A percentile compares a stretch with the other conserved stretches of the same genome.
Evolutionary conservation across 2,329 filamentous ascomycete species (phyloP).

Genomic region (Pseudogymnoascus sp.): DNA sequence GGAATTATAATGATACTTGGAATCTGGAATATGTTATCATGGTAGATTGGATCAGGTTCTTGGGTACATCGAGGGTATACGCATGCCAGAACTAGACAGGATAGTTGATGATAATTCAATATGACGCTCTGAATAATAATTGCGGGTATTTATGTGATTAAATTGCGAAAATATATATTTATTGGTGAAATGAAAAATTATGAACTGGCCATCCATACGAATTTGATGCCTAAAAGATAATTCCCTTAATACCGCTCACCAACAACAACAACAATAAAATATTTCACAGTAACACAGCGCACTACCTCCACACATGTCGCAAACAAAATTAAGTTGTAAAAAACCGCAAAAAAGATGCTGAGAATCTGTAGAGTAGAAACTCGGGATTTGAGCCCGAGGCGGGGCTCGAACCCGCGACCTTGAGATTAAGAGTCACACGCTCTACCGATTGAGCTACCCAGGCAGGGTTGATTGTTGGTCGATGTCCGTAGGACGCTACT

Average conservation of each 20-base stretch:
- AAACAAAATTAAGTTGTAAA: not conserved
- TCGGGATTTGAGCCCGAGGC: constrained; percentile 7
- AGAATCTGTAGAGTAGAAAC: constrained; percentile 4
- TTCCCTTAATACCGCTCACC: not conserved
- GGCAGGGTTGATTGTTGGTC: constrained; percentile 7
- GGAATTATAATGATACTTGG: not conserved
- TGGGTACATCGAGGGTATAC: not conserved
- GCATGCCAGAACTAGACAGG: not conserved
- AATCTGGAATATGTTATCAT: not conserved
- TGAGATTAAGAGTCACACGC: constrained; percentile 54
- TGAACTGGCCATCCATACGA: too few relatives aligned
- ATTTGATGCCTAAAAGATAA: not conserved
- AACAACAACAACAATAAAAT: not conserved
- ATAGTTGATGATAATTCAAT: not conserved
- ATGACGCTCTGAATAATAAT: not conserved
- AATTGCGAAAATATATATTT: not conserved
- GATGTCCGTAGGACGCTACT: not conserved
- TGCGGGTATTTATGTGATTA: not conserved
- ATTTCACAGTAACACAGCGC: not conserved
- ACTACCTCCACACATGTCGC: not conserved
- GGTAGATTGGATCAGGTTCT: not conserved
- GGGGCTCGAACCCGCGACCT: constrained; percentile 9
- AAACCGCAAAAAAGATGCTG: not conserved
- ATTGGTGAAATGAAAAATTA: not conserved
- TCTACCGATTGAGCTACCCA: constrained; percentile 62